Percentiles rank a stretch among this genome's conserved stretches.
These are phyloP conservation scores for Xylaria telfairii DNA, from an alignment of 495 filamentous ascomycete genomes.

Conservation along the genomic window DNA sequence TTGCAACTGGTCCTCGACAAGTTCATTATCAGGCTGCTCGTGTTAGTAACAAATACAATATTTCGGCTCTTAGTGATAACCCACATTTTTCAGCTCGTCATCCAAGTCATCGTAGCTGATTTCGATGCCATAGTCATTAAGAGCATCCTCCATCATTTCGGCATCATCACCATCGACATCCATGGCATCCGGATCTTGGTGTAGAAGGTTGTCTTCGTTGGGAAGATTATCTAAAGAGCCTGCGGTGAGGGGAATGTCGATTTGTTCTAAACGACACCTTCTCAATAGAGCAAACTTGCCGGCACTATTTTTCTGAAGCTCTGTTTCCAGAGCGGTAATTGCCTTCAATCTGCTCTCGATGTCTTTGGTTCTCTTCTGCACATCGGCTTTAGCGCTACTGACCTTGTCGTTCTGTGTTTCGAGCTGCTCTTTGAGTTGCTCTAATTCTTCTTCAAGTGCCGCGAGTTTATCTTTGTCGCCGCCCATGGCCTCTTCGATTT, in stretches of 20 bases:
- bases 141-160: slow-evolving; percentile 56
- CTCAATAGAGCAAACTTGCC: slow-evolving; percentile 83
- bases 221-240: slow-evolving; percentile 88
- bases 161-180: slow-evolving; percentile 75
- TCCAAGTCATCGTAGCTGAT: slow-evolving; percentile 87
- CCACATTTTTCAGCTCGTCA: slow-evolving; percentile 80
- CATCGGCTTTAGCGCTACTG: slow-evolving; percentile 77
- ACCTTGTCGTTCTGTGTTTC: slow-evolving; percentile 76
- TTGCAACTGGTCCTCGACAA: slow-evolving; percentile 77
- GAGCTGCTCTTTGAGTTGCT: slow-evolving; percentile 68
- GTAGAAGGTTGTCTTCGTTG: slow-evolving; percentile 76
- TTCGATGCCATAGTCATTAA: slow-evolving; percentile 91
- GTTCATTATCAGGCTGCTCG: slow-evolving; percentile 67
- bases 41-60: slow-evolving; percentile 29
- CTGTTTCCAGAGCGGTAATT: slow-evolving; percentile 77
- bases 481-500: slow-evolving; percentile 74
- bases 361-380: slow-evolving; percentile 81
- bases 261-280: slow-evolving; percentile 91
- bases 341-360: slow-evolving; percentile 80
- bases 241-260: slow-evolving; percentile 79
- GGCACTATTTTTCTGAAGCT: slow-evolving; percentile 81
- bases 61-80: slow-evolving; percentile 29
- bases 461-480: slow-evolving; percentile 78
- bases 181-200: slow-evolving; percentile 81
- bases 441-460: slow-evolving; percentile 72